A percentile compares a stretch with the other conserved stretches of the same genome.
These are phyloP conservation scores for Afroboletus lepidellus DNA, from an alignment of 1,284 basidiomycete species.

Conservation along the genomic window DNA sequence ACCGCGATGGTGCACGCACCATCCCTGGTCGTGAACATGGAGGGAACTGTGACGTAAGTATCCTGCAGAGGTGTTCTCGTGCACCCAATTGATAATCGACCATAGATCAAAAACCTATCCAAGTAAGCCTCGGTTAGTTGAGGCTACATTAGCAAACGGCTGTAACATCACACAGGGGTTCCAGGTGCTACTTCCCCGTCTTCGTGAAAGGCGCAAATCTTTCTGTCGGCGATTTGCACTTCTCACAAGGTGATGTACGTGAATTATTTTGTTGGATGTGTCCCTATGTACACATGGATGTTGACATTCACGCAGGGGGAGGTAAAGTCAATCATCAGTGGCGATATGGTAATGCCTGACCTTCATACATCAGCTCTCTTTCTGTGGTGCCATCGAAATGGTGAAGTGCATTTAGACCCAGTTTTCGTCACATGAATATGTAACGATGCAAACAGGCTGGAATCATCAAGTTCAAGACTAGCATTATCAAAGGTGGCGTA, in stretches of 20 bases:
- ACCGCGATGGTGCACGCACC: constrained; percentile 70
- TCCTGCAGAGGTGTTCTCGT: neutral
- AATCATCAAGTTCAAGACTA: constrained; percentile 70
- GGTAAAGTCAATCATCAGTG: constrained; percentile 18
- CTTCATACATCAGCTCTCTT: constrained; percentile 49
- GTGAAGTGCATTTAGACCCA: constrained; percentile 32
- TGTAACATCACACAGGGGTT: constrained; percentile 43
- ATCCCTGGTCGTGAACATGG: constrained; percentile 78
- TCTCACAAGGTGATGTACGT: constrained; percentile 76
- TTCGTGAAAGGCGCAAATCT: constrained; percentile 76
- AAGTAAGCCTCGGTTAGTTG: constrained; percentile 37
- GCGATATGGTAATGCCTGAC: neutral
- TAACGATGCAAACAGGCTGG: constrained; percentile 51
- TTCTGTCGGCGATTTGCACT: constrained; percentile 79
- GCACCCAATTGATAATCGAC: constrained; percentile 1
- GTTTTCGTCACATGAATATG: neutral
- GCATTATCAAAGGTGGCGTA: constrained; percentile 73
- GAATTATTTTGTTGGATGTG: neutral
- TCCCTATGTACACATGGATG: neutral
- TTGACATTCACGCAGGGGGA: constrained; percentile 48
- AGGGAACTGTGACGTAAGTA: constrained; percentile 74
- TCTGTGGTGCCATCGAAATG: constrained; percentile 83
- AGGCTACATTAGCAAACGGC: neutral
- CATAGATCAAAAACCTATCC: constrained; percentile 71
- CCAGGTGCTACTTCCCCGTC: constrained; percentile 76